A percentile compares a stretch with the other conserved stretches of the same genome.
These are phyloP conservation scores for Lipomyces sp. DNA, from an alignment of 805 yeast genomes.

Conservation along the genomic window DNA sequence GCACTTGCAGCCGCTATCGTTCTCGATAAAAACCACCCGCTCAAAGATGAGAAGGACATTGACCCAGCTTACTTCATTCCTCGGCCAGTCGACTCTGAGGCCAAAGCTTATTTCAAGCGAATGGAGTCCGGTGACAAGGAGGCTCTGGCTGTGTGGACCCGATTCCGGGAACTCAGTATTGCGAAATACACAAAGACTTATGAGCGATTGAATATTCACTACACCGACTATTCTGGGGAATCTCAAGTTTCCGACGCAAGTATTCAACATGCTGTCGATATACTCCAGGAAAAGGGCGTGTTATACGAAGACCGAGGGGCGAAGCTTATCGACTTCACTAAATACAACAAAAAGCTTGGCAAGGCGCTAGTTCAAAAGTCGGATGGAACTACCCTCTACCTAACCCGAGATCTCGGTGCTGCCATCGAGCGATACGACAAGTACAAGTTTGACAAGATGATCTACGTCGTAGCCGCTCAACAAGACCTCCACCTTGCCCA, in stretches of 20 bases:
- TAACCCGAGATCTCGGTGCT: conserved; percentile 96
- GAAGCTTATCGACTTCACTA: conserved; percentile 78
- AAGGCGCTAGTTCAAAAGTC: conserved; percentile 90
- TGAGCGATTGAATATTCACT: conserved; percentile 86
- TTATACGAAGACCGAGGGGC: conserved; percentile 92
- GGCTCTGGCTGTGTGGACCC: conserved; percentile 78
- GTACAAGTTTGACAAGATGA: conserved; percentile 90
- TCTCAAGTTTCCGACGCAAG: conserved; percentile 81
- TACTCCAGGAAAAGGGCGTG: conserved; percentile 69
- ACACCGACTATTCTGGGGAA: conserved; percentile 92
- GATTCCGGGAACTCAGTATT: conserved; percentile 89
- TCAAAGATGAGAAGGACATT: conserved; percentile 10
- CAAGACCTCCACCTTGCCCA: conserved; percentile 95
- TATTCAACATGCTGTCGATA: conserved; percentile 68
- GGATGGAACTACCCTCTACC: conserved; percentile 91
- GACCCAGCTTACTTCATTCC: conserved; percentile 25
- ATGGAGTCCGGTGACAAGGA: conserved; percentile 94
- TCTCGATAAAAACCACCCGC: conserved; percentile 23
- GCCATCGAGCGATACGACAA: conserved; percentile 87
- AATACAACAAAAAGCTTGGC: conserved; percentile 87
- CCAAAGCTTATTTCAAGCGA: conserved; percentile 81
- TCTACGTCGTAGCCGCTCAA: conserved; percentile 93
- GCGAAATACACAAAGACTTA: conserved; percentile 84
- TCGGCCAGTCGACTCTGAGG: conserved; percentile 70
- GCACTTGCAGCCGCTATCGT: conserved; percentile 25